These are phyloP conservation scores for Fusarium secorum DNA, from an alignment of 2,329 filamentous ascomycete genomes.

Conservation along the genomic window DNA sequence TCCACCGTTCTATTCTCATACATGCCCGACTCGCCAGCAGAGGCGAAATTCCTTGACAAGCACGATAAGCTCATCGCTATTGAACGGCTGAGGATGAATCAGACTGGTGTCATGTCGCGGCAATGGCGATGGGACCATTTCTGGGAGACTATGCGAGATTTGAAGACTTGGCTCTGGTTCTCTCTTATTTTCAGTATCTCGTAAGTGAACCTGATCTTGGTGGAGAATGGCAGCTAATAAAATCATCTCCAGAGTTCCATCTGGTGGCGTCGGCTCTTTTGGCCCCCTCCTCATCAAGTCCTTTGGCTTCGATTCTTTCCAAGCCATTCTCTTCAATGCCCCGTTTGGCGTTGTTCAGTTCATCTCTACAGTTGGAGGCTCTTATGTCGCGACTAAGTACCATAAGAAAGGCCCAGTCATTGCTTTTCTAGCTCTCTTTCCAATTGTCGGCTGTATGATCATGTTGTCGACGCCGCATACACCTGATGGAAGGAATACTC, in stretches of 20 bases:
- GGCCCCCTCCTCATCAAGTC: slow-evolving; percentile 65
- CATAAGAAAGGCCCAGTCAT: slow-evolving; percentile 67
- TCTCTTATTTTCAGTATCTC: slow-evolving; percentile 61
- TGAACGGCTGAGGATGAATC: slow-evolving; percentile 62
- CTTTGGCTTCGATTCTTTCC: slow-evolving; percentile 64
- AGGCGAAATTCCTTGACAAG: slow-evolving; percentile 63
- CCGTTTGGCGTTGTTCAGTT: slow-evolving; percentile 68
- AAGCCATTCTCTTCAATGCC: slow-evolving; percentile 67
- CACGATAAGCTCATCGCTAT: slow-evolving; percentile 66
- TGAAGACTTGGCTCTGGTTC: slow-evolving; percentile 55
- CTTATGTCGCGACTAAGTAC: slow-evolving; percentile 61
- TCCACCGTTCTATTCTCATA: slow-evolving; percentile 58
- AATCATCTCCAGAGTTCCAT: slow-evolving; percentile 59
- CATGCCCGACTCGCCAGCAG: slow-evolving; percentile 71
- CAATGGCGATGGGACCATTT: slow-evolving; percentile 55
- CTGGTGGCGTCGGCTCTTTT: slow-evolving; percentile 66
- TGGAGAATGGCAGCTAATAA: too few species aligned
- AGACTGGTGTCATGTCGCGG: slow-evolving; percentile 51
- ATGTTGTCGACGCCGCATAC: slow-evolving; percentile 59
- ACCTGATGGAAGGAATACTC: slow-evolving; percentile 46
- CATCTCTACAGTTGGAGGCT: slow-evolving; percentile 65
- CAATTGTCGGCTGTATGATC: slow-evolving; percentile 57
- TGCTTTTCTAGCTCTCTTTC: slow-evolving; percentile 61
- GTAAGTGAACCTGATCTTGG: slow-evolving; percentile 42
- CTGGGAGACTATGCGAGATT: slow-evolving; percentile 49